Evolutionary conservation across 805 yeast species (phyloP).

Genomic region (Candida caryicola): DNA sequence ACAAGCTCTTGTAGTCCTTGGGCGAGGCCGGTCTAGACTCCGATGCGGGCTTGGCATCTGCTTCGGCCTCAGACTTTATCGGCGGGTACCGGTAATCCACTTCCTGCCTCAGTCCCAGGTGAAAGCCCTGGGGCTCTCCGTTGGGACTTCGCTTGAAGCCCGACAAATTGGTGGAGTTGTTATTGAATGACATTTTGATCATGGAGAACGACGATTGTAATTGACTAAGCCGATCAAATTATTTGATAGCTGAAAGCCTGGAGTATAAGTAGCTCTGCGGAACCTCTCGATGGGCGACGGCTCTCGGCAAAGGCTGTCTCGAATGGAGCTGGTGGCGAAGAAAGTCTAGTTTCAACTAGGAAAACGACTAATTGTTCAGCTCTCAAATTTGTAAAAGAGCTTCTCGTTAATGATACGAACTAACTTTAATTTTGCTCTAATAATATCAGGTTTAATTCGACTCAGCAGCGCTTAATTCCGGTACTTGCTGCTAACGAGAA

Average conservation of each 20-base stretch:
- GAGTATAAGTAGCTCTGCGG: too few relatives aligned
- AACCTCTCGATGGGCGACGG: too few relatives aligned
- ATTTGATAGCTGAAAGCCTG: too few relatives aligned
- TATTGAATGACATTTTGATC: neutral
- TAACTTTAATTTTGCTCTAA: neutral
- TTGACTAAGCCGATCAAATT: too few relatives aligned
- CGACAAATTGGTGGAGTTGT: neutral
- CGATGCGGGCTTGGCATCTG: neutral
- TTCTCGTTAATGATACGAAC: neutral
- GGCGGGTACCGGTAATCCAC: neutral
- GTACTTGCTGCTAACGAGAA: neutral
- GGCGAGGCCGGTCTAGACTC: slow-evolving; percentile 5
- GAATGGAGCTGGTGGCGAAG: too few relatives aligned
- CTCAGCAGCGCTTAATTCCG: neutral
- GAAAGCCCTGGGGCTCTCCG: neutral
- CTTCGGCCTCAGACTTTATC: neutral
- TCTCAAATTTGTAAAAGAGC: neutral
- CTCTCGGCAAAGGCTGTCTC: too few relatives aligned
- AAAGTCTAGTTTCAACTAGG: too few relatives aligned
- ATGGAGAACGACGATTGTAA: too few relatives aligned
- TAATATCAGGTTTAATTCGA: neutral
- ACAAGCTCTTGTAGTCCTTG: slow-evolving; percentile 9
- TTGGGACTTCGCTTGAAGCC: neutral
- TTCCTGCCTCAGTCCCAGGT: neutral
- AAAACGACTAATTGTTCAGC: too few relatives aligned